These are phyloP conservation scores for Aspergillus quadrilineatus DNA, from an alignment of 2,329 filamentous ascomycete genomes.

Conservation along the genomic window DNA sequence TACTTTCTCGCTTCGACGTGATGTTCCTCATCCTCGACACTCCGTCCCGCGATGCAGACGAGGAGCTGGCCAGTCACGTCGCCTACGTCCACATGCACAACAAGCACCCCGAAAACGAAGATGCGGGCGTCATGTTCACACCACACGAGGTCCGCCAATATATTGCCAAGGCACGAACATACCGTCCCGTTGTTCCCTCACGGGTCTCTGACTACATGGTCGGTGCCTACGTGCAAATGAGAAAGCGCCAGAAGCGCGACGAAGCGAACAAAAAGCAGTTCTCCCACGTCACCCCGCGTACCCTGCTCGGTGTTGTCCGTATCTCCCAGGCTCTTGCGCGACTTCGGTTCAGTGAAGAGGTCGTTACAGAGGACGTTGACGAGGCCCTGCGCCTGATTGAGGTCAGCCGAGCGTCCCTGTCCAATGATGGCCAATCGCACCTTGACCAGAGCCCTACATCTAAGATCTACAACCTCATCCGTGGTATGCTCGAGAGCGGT, in stretches of 20 bases:
- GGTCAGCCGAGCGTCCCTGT: constrained; percentile 87
- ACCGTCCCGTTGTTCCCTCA: constrained; percentile 80
- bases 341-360: constrained; percentile 80
- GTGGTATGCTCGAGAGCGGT: constrained; percentile 79
- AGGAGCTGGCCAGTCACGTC: constrained; percentile 92
- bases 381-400: constrained; percentile 89
- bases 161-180: constrained; percentile 87
- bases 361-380: constrained; percentile 90
- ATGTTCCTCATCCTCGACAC: constrained; percentile 96
- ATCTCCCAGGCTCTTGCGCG: constrained; percentile 90
- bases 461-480: constrained; percentile 93
- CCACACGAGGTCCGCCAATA: constrained; percentile 95
- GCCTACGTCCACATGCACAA: constrained; percentile 97
- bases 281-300: constrained; percentile 89
- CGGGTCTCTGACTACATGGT: constrained; percentile 93
- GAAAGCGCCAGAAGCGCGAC: constrained; percentile 85
- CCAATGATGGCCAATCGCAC: constrained; percentile 64
- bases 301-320: constrained; percentile 86
- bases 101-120: constrained; percentile 76
- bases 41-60: constrained; percentile 82
- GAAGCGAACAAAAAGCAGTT: constrained; percentile 91
- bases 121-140: constrained; percentile 73
- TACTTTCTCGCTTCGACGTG: constrained; percentile 95
- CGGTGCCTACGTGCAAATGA: constrained; percentile 92
- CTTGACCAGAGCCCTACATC: constrained; percentile 77